Percentiles rank a stretch among this genome's conserved stretches.
These are phyloP conservation scores for Stenogyne calaminthoides DNA, from an alignment of 305 asterid genomes.

Conservation along the genomic window DNA sequence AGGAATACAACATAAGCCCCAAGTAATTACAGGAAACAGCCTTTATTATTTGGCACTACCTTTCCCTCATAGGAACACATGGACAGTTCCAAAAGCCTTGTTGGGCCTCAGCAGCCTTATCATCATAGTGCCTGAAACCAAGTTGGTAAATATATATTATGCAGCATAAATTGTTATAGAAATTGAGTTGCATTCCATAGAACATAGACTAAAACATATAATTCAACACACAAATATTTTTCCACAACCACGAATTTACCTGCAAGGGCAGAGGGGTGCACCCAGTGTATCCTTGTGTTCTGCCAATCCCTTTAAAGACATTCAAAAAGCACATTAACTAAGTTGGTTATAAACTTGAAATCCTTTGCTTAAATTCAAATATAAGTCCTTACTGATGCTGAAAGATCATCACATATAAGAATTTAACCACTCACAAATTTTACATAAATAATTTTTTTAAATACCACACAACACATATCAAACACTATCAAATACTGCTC, in stretches of 20 bases:
- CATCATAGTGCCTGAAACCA: slow-evolving; percentile 68
- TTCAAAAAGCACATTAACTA: slow-evolving; percentile 11
- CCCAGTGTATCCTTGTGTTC: slow-evolving; percentile 95
- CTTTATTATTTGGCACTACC: slow-evolving; percentile 39
- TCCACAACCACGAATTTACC: slow-evolving; percentile 42
- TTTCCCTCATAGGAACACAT: slow-evolving; percentile 85
- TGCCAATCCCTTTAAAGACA: slow-evolving; percentile 76
- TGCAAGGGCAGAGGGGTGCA: slow-evolving; percentile 97
- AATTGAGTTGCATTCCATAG: slow-evolving; percentile 2
- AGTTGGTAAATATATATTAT: slow-evolving; percentile 45
- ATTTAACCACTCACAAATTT: slow-evolving; percentile 5
- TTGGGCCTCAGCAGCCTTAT: slow-evolving; percentile 79
- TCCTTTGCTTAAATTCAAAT: background rate
- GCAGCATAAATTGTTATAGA: slow-evolving; percentile 47
- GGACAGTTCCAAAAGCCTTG: slow-evolving; percentile 99
- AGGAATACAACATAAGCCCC: slow-evolving; percentile 1
- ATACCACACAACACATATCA: background rate
- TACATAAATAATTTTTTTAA: background rate
- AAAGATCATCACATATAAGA: slow-evolving; percentile 2
- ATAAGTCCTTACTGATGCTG: background rate
- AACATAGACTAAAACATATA: background rate
- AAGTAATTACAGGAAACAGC: slow-evolving; percentile 21
- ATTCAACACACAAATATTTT: background rate
- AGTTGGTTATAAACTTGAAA: background rate
- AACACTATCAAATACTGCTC: background rate